Conservation (phyloP, 1,284 basidiomycete genomes). For the Malassezia pachydermatis region DNA sequence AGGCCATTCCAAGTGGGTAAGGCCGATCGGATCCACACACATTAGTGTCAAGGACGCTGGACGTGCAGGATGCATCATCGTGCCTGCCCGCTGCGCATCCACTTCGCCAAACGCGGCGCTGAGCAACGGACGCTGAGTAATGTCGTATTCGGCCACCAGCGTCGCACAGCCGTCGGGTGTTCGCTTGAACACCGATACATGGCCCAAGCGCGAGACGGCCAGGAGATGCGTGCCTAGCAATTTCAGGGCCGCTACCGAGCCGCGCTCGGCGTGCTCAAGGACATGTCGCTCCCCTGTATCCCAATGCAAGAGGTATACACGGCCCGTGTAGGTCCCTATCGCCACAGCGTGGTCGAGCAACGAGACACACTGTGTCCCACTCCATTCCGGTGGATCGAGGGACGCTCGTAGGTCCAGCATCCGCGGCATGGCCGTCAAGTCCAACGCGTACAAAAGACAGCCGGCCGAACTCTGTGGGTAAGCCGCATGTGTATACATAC, state of each 20-base stretch:
- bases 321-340: constrained; percentile 19
- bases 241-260: constrained; percentile 14
- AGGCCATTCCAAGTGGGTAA: constrained; percentile 8
- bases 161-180: neutral
- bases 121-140: constrained; percentile 15
- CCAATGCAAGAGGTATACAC: constrained; percentile 18
- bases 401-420: constrained; percentile 15
- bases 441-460: constrained; percentile 21
- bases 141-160: neutral
- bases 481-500: neutral
- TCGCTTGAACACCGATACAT: constrained; percentile 9
- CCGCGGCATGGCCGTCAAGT: constrained; percentile 8
- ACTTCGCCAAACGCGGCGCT: constrained; percentile 13
- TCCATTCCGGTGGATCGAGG: constrained; percentile 20
- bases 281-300: constrained; percentile 9
- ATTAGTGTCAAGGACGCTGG: constrained; percentile 4
- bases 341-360: constrained; percentile 15
- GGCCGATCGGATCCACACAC: constrained; percentile 9
- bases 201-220: constrained; percentile 14
- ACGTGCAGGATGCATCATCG: neutral
- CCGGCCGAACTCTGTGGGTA: constrained; percentile 2
- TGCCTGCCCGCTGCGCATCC: neutral
- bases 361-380: constrained; percentile 22
- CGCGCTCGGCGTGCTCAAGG: constrained; percentile 13
- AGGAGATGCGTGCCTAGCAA: constrained; percentile 11